phyloP scores from a whole-genome alignment of 345 rosid genomes.

The Limnanthes douglasii region DNA sequence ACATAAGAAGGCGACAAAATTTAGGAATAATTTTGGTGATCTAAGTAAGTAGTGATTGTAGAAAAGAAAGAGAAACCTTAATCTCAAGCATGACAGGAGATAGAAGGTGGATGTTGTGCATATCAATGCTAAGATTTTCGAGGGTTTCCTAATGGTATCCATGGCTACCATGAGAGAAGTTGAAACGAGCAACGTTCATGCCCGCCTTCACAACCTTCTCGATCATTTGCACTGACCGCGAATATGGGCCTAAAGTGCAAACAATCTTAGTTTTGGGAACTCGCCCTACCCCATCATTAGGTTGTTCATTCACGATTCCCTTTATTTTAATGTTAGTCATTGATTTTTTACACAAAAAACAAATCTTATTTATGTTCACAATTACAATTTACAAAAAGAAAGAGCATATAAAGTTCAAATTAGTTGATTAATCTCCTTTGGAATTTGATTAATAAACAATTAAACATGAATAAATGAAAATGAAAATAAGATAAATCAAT shows the following conservation, averaged over 20 bases:
- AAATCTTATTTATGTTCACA: background rate
- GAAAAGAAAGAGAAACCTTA: conserved; percentile 23
- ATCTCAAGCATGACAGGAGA: conserved; percentile 76
- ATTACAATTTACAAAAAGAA: too few species aligned
- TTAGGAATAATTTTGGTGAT: too few species aligned
- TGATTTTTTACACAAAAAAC: background rate
- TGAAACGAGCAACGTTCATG: conserved; percentile 97
- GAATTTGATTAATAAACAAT: too few species aligned
- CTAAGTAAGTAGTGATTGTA: too few species aligned
- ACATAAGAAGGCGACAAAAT: too few species aligned
- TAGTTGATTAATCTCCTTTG: too few species aligned
- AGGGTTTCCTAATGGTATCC: conserved; percentile 84
- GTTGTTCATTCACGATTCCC: conserved; percentile 56
- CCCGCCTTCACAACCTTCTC: conserved; percentile 90
- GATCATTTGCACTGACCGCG: conserved; percentile 63
- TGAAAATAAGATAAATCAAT: too few species aligned
- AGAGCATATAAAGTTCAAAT: too few species aligned
- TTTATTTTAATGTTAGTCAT: conserved; percentile 86
- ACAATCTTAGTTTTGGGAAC: conserved; percentile 82
- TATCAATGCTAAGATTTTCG: conserved; percentile 53
- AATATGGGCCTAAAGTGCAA: conserved; percentile 90
- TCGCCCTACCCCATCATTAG: conserved; percentile 37
- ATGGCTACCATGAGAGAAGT: conserved; percentile 92
- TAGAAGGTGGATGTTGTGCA: conserved; percentile 53
- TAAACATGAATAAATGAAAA: too few species aligned